Percentiles rank a stretch among this genome's conserved stretches.
Conservation (phyloP, 352 stramenopile genomes). For the Aphanomyces astaci region DNA sequence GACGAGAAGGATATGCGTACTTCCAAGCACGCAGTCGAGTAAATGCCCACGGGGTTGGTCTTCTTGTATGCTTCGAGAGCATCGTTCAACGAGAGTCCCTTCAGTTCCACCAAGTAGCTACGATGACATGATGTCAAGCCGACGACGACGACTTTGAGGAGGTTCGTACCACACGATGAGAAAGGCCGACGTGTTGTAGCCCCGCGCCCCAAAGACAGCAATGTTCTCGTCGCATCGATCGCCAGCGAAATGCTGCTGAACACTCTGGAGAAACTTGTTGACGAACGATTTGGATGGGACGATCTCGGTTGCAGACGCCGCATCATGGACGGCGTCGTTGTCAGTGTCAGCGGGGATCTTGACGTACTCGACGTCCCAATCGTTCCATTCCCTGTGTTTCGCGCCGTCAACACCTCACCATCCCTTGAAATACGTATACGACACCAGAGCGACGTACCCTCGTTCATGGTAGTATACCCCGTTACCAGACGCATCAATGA, state of each 20-base stretch:
- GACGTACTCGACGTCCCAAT: conserved; percentile 80
- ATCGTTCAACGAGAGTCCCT: conserved; percentile 45
- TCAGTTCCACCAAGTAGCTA: conserved; percentile 69
- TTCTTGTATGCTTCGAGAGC: conserved; percentile 57
- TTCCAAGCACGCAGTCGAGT: conserved; percentile 57
- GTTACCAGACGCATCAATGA: conserved; percentile 67
- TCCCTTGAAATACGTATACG: too few relatives aligned
- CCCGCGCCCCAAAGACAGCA: conserved; percentile 48
- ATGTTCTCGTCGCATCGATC: conserved; percentile 72
- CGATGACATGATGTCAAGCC: too few relatives aligned
- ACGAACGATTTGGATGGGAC: conserved; percentile 37
- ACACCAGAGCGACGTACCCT: conserved; percentile 67
- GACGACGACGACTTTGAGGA: too few relatives aligned
- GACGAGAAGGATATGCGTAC: conserved; percentile 24
- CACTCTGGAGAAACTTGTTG: conserved; percentile 45
- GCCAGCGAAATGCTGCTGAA: conserved; percentile 47
- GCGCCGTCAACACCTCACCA: neutral
- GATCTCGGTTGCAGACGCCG: neutral
- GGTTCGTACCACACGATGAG: conserved; percentile 63
- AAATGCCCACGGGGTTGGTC: conserved; percentile 51
- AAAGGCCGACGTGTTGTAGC: conserved; percentile 71
- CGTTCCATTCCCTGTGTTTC: conserved; percentile 74
- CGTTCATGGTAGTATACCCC: conserved; percentile 66
- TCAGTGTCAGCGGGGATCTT: conserved; percentile 36
- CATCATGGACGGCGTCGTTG: conserved; percentile 32